A percentile compares a stretch with the other conserved stretches of the same genome.
phyloP scores from a whole-genome alignment of 1,284 basidiomycete genomes.

The Pyrrhoderma noxium region DNA sequence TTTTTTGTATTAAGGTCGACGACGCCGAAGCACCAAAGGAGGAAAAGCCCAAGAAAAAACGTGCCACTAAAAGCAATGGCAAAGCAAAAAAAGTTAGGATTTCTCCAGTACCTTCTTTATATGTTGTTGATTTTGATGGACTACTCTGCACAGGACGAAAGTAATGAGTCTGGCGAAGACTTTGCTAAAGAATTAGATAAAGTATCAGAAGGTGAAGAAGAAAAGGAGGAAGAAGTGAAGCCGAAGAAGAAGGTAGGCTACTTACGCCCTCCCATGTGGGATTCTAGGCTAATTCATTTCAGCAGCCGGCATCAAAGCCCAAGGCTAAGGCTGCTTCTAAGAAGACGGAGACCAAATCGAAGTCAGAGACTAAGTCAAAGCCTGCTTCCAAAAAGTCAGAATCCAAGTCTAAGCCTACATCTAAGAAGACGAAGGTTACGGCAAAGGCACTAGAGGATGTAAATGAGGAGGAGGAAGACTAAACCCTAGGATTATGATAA shows the following conservation, averaged over 20 bases:
- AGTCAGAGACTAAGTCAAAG: background rate
- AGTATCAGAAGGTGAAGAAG: slow-evolving; percentile 16
- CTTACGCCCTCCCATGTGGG: too few relatives aligned
- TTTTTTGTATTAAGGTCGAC: slow-evolving; percentile 2
- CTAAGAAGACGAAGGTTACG: slow-evolving; percentile 10
- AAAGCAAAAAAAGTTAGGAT: slow-evolving; percentile 13
- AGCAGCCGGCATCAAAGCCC: background rate
- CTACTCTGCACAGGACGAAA: background rate
- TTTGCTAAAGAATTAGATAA: slow-evolving; percentile 16
- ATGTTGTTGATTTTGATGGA: background rate
- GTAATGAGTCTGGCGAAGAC: slow-evolving; percentile 17
- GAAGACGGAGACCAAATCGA: background rate
- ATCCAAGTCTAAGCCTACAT: slow-evolving; percentile 1
- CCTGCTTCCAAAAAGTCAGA: slow-evolving; percentile 10
- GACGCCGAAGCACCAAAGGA: slow-evolving; percentile 21
- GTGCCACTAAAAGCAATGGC: slow-evolving; percentile 26
- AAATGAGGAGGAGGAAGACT: slow-evolving; percentile 6
- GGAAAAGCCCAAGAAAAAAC: slow-evolving; percentile 30
- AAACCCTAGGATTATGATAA: background rate
- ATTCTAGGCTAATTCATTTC: too few relatives aligned
- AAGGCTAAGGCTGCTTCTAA: slow-evolving; percentile 8
- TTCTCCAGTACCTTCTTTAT: background rate
- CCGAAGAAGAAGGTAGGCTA: slow-evolving; percentile 31
- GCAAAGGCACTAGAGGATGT: slow-evolving; percentile 5
- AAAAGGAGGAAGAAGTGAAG: slow-evolving; percentile 32